Percentiles rank a stretch among this genome's conserved stretches.
Conservation (phyloP, 1,139 yeast genomes). For the Kodamaea arcana region DNA sequence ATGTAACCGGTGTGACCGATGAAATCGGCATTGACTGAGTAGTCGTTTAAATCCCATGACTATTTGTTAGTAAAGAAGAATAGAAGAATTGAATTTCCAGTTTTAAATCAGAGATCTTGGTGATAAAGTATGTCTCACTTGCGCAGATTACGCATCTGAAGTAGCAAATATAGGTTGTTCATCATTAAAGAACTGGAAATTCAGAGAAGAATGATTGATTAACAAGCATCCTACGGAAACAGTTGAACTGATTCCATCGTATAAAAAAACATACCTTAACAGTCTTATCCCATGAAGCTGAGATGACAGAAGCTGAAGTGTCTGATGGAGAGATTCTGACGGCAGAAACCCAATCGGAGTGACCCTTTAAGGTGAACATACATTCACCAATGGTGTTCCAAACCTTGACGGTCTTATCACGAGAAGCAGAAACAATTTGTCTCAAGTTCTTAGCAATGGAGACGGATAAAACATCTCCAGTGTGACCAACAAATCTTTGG, state of each 20-base stretch:
- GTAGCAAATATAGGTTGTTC: constrained; percentile 90
- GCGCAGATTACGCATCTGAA: constrained; percentile 77
- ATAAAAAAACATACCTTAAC: constrained; percentile 88
- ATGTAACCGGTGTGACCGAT: constrained; percentile 99
- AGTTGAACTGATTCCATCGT: too few species aligned
- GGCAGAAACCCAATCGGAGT: constrained; percentile 98
- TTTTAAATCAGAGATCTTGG: constrained; percentile 92
- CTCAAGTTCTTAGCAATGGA: constrained; percentile 96
- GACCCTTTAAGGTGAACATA: constrained; percentile 91
- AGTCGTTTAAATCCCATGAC: constrained; percentile 94
- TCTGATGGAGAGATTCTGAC: constrained; percentile 92
- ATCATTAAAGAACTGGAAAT: constrained; percentile 45
- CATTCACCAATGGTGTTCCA: constrained; percentile 99
- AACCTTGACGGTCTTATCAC: constrained; percentile 98
- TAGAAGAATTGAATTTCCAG: constrained; percentile 7
- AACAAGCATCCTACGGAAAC: constrained; percentile 1
- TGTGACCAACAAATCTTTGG: constrained; percentile 97
- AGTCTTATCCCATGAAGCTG: constrained; percentile 99
- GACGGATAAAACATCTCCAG: constrained; percentile 94
- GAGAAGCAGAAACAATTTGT: constrained; percentile 98
- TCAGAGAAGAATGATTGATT: background rate
- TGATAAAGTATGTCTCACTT: constrained; percentile 96
- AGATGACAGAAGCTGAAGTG: constrained; percentile 73
- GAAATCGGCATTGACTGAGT: constrained; percentile 91
- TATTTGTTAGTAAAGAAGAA: constrained; percentile 40